These are phyloP conservation scores for Fusarium begoniae DNA, from an alignment of 2,329 filamentous ascomycete species.

Conservation along the genomic window DNA sequence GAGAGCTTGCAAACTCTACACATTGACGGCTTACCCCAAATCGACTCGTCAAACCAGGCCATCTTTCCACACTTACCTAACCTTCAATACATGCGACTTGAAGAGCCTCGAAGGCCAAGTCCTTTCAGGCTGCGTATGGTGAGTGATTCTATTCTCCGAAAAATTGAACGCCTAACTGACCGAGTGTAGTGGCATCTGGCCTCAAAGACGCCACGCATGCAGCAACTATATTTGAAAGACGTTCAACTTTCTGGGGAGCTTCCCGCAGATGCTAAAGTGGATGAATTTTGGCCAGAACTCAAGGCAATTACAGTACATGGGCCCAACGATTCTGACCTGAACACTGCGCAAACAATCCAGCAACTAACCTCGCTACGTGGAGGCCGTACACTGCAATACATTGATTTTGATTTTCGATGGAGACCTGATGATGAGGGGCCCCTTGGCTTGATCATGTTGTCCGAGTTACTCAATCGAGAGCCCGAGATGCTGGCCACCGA, in stretches of 20 bases:
- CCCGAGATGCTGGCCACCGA: conserved; percentile 7
- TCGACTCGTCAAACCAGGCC: neutral
- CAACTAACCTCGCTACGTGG: conserved; percentile 43
- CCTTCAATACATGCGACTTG: conserved; percentile 44
- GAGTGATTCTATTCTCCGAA: neutral
- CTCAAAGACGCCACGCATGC: conserved; percentile 41
- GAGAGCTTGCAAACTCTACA: conserved; percentile 38
- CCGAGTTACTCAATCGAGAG: conserved; percentile 27
- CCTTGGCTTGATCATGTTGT: conserved; percentile 28
- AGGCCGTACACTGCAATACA: conserved; percentile 39
- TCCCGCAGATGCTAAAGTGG: conserved; percentile 14
- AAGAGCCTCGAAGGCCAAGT: conserved; percentile 33
- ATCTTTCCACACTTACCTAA: conserved; percentile 40
- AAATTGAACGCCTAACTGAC: conserved; percentile 11
- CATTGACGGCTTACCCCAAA: conserved; percentile 37
- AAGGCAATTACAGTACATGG: conserved; percentile 43
- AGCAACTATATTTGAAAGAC: conserved; percentile 47
- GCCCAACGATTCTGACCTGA: conserved; percentile 29
- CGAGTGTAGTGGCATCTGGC: conserved; percentile 39
- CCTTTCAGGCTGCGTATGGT: conserved; percentile 34
- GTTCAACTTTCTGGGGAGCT: conserved; percentile 32
- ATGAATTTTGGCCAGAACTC: conserved; percentile 44
- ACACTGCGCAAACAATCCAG: conserved; percentile 36
- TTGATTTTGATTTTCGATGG: conserved; percentile 46
- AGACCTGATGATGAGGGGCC: conserved; percentile 36